Evolutionary conservation across 2,329 filamentous ascomycete species (phyloP), one percentile per base, ranked within the genome.

Genomic region (Zymoseptoria ardabiliae): DNA sequence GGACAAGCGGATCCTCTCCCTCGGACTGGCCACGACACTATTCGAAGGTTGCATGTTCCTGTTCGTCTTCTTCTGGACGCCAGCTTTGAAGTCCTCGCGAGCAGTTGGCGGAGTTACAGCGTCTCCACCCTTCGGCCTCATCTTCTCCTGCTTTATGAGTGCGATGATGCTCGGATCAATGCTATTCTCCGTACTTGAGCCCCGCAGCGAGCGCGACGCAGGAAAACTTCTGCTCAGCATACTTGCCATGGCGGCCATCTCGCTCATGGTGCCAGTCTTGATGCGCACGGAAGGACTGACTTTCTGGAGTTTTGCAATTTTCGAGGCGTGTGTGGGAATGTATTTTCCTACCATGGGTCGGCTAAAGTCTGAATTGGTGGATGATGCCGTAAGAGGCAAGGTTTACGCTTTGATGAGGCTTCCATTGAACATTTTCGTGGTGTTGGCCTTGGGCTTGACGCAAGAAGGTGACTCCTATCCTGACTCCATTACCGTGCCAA

Each of bases 31-130:
- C 2, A 81, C 81, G 3, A 83, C 78, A 59, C 78, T 83, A 68
- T 85, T 85, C 65, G 84, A 86, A 71, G 82, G 82, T 20, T 78
- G 81, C 25, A 82, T 85, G 75, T 85, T 85, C 66, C 75, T 86
- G 10, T 85, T 85, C 66, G 81, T 86, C 58, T 85, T 85, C 70
- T 85, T 84, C 73, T 85, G 83, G 79, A 81, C 82, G 0, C 79
- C 81, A 1, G 78, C 81, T 2, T 72, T 86, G n/a, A 79, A 58
- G 35, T 59, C 60, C 13, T 55, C 60, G 48, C 50, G 65, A 62
- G 50, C 50, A 6, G 7, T 49, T 1, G 22, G 41, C 17, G 58
- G 45, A 13, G 55, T 57, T 20, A 53, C 28, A 41, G 56, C 52
- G 5, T 25, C 58, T 17, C 68, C 74, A 9, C 74, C 74, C 0